These are phyloP conservation scores for Tricholoma saponaceum DNA, from an alignment of 768 basidiomycete genomes.

Conservation along the genomic window DNA sequence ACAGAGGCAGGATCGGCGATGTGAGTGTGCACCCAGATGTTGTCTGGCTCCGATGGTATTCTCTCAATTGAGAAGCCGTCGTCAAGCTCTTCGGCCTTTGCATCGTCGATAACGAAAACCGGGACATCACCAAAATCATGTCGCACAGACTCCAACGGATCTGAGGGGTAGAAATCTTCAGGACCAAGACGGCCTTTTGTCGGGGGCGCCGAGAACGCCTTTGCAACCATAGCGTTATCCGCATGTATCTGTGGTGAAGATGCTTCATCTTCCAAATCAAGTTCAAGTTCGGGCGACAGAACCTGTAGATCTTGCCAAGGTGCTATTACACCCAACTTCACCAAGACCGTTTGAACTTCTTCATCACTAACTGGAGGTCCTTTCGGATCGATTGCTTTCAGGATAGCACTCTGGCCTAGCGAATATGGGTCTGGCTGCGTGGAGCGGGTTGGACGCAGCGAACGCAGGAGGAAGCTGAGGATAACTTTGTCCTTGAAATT, in stretches of 20 bases:
- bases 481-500: constrained; percentile 51
- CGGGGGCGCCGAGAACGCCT: constrained; percentile 21
- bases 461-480: constrained; percentile 52
- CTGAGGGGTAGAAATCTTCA: constrained; percentile 59
- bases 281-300: constrained; percentile 33
- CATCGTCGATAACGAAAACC: constrained; percentile 87
- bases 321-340: constrained; percentile 69
- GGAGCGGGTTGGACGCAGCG: constrained; percentile 42
- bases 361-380: constrained; percentile 25
- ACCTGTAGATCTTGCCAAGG: constrained; percentile 75
- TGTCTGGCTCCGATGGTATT: constrained; percentile 54
- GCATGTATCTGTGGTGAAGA: constrained; percentile 20
- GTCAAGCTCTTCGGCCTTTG: constrained; percentile 79
- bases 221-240: constrained; percentile 24
- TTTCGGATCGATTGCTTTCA: constrained; percentile 51
- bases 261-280: constrained; percentile 28
- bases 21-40: constrained; percentile 83
- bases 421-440: constrained; percentile 64
- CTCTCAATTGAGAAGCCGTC: constrained; percentile 86
- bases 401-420: constrained; percentile 45
- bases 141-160: constrained; percentile 66
- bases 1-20: constrained; percentile 88
- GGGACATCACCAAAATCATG: constrained; percentile 82
- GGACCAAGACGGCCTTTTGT: constrained; percentile 41
- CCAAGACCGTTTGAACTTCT: constrained; percentile 45